Percentiles rank a stretch among this genome's conserved stretches.
Evolutionary conservation across 1,284 basidiomycete genomes (phyloP).

Genomic region (Puccinia coronata): DNA sequence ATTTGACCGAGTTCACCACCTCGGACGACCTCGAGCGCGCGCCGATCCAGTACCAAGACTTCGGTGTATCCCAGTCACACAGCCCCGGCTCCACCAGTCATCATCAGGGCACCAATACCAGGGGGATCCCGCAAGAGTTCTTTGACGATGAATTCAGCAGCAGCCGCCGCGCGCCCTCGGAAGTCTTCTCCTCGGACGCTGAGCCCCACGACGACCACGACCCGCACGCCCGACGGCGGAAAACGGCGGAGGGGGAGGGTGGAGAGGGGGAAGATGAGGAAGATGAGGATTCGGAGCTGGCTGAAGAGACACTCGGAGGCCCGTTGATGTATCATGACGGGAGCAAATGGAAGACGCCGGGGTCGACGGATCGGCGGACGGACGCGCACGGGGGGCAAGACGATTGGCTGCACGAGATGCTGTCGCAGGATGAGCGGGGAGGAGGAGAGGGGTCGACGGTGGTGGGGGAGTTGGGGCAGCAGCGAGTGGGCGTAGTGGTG

Average conservation of each 20-base stretch:
- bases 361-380: neutral
- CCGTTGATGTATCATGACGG: constrained; percentile 46
- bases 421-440: neutral
- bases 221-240: neutral
- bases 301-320: constrained; percentile 1
- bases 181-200: constrained; percentile 19
- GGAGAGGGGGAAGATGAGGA: neutral
- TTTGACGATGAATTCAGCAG: neutral
- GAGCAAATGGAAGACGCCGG: constrained; percentile 22
- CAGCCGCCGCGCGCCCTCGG: constrained; percentile 3
- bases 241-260: neutral
- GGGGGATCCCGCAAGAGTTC: neutral
- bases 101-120: neutral
- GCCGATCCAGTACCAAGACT: neutral
- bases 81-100: neutral
- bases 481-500: neutral
- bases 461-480: neutral
- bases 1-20: constrained; percentile 25
- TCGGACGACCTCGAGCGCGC: constrained; percentile 9
- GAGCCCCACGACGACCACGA: constrained; percentile 14
- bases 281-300: constrained; percentile 18
- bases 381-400: neutral
- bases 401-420: neutral
- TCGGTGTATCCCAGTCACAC: neutral
- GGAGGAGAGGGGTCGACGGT: neutral